Evolutionary conservation across 2,329 filamentous ascomycete species (phyloP).

Genomic region (Botrytis aclada): DNA sequence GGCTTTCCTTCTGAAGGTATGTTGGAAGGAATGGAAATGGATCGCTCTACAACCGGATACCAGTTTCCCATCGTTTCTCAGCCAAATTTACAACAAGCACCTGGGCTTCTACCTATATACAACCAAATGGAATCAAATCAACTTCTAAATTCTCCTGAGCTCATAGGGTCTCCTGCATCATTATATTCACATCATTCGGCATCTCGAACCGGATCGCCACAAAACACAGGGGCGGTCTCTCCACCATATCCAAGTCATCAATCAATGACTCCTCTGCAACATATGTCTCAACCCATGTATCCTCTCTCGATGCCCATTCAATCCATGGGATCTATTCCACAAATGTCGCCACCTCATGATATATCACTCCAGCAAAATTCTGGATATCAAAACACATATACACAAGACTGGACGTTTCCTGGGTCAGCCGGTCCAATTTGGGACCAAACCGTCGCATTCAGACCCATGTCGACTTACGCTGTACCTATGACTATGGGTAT

Average conservation of each 20-base stretch:
- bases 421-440: not conserved
- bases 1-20: not conserved
- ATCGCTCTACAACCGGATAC: not conserved
- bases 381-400: not conserved
- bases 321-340: not conserved
- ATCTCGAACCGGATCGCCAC: not conserved
- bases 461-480: not conserved
- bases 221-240: not conserved
- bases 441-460: not conserved
- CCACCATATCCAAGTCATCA: not conserved
- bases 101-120: not conserved
- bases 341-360: not conserved
- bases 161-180: not conserved
- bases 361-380: not conserved
- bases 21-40: not conserved
- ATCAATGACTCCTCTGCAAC: not conserved
- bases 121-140: not conserved
- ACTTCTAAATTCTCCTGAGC: not conserved
- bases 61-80: not conserved
- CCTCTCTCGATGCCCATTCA: not conserved
- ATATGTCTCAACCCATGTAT: not conserved
- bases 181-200: not conserved
- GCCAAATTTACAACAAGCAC: not conserved
- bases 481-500: constrained; percentile 1
- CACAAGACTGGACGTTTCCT: not conserved